Percentiles rank a stretch among this genome's conserved stretches.
These are phyloP conservation scores for Teunomyces gatunensis DNA, from an alignment of 805 yeast species.

Conservation along the genomic window DNA sequence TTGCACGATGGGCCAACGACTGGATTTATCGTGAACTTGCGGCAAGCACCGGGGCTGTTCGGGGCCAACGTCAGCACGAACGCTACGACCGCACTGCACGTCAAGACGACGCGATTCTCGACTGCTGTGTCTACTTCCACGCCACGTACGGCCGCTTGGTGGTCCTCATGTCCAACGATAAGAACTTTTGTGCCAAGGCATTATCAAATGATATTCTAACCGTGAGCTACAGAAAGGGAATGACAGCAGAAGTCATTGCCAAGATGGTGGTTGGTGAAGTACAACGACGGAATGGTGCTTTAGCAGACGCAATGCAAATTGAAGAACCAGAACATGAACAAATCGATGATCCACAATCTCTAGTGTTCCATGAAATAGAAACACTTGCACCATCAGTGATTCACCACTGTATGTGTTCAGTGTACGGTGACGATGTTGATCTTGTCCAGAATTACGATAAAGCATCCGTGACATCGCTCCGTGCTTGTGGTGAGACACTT, in stretches of 20 bases:
- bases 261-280: not conserved
- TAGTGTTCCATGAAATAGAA: conserved; percentile 3
- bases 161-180: conserved; percentile 75
- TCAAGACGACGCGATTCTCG: conserved; percentile 83
- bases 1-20: conserved; percentile 71
- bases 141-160: conserved; percentile 39
- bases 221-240: conserved; percentile 47
- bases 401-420: conserved; percentile 49
- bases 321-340: too few relatives aligned
- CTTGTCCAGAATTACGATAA: conserved; percentile 47
- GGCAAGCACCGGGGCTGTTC: conserved; percentile 44
- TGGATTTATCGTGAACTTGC: conserved; percentile 73
- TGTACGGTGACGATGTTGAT: conserved; percentile 57
- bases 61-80: conserved; percentile 65
- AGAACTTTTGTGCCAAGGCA: conserved; percentile 78
- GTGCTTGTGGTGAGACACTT: conserved; percentile 43
- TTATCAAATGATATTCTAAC: conserved; percentile 64
- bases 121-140: conserved; percentile 71
- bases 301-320: too few relatives aligned
- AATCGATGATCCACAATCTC: not conserved
- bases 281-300: too few relatives aligned
- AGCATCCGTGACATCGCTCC: conserved; percentile 29
- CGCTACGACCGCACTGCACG: conserved; percentile 40
- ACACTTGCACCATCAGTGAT: conserved; percentile 47
- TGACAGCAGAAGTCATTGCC: conserved; percentile 46